Base-by-base conservation (phyloP, 2,329 filamentous ascomycete species). In the Fusarium protoensiforme region DNA sequence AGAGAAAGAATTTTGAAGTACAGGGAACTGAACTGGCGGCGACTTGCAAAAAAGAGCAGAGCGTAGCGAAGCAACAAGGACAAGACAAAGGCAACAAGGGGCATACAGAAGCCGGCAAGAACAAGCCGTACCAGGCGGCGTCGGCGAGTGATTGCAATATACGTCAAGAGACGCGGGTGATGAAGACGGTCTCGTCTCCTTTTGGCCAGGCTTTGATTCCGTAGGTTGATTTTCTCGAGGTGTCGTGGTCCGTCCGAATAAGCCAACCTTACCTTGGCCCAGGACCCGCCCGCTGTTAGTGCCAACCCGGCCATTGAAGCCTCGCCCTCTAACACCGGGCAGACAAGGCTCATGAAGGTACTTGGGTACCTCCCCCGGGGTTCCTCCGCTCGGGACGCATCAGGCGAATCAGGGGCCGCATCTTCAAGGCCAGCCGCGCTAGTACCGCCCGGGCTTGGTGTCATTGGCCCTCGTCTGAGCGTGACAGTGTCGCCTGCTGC, bases 221-320 rank as follows among this genome's bases (percentile, higher is more conserved):
- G 46, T n/a, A 51, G 64, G 66, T 81, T 75, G 80, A 76, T 81
- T 82, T 82, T 82, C 78, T 81, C 77, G 74, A 81, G 80, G 78
- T 82, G 81, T 82, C 80, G 80, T 82, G 80, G 81, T 81, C 80
- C 79, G 81, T 81, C 80, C 79, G 81, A 82, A 82, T 81, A 82
- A 81, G 81, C 80, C 65, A 74, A 64, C 68, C 69, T 24, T 24
- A 57, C 31, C 53, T 24, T 36, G 53, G 53, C 31, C 53, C 22
- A 56, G 53, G 65, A 67, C 74, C 74, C 71, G 69, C 71, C 71
- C 58, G 57, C 63, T 75, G 72, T 73, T 73, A 75, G 72, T 75
- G 64, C 46, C 31, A 66, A 61, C 72, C 72, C 63, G 53, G 54
- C 71, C 72, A 74, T 64, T 74, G 65, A 74, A 72, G 68, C 33